These are phyloP conservation scores for Aphanomyces invadans DNA, from an alignment of 352 stramenopile genomes.

Conservation along the genomic window DNA sequence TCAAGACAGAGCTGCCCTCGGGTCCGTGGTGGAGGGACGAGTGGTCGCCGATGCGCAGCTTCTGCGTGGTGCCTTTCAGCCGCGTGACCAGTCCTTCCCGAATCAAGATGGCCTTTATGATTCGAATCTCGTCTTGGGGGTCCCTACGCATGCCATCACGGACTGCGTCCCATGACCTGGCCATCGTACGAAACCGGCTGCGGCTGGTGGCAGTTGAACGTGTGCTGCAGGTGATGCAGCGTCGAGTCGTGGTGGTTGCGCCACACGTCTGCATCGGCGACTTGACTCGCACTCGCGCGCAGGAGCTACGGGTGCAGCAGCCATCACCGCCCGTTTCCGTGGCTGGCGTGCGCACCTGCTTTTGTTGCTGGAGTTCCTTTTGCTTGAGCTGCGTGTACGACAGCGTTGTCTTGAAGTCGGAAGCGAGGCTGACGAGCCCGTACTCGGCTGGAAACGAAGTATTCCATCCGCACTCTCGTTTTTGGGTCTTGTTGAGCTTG, in stretches of 20 bases:
- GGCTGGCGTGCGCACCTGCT: too few relatives aligned
- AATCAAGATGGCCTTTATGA: conserved; percentile 53
- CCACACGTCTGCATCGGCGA: background rate
- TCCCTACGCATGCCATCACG: background rate
- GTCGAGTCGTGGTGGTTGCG: conserved; percentile 4
- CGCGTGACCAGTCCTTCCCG: conserved; percentile 50
- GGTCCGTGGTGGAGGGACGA: conserved; percentile 31
- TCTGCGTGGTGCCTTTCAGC: conserved; percentile 36
- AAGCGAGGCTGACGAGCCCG: conserved; percentile 28
- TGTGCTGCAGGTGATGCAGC: background rate
- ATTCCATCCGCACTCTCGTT: conserved; percentile 59
- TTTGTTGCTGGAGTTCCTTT: conserved; percentile 26
- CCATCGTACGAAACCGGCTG: background rate
- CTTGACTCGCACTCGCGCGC: background rate
- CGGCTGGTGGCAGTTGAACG: conserved; percentile 7
- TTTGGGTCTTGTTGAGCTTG: conserved; percentile 10
- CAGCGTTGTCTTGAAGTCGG: conserved; percentile 47
- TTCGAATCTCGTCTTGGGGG: conserved; percentile 32
- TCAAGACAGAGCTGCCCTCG: conserved; percentile 45
- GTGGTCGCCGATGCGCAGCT: conserved; percentile 27
- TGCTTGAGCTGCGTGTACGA: conserved; percentile 47
- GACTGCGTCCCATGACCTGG: too few relatives aligned
- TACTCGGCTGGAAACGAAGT: conserved; percentile 67
- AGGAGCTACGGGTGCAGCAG: conserved; percentile 19
- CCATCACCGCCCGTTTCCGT: too few relatives aligned